Base-by-base conservation (phyloP, 306 rosid species). In the Begonia fuchsioides region DNA sequence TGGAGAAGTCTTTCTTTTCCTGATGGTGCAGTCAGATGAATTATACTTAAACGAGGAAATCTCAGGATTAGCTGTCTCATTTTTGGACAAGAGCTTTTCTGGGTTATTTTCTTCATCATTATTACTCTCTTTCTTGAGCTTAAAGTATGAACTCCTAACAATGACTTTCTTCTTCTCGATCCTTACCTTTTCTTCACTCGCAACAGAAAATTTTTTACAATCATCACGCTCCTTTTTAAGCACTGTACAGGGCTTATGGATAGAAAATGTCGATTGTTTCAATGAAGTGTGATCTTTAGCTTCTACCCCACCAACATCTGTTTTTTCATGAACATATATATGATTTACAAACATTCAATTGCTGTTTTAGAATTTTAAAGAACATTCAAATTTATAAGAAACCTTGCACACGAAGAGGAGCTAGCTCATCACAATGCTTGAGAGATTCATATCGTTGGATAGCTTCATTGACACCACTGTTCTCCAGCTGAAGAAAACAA, bases 191-290 rank as follows among this genome's bases (percentile, higher is more conserved):
- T 65, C 71, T 58, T 77, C 83, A 43, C 19, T 18, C n/a, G 51
- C 39, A 47, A 57, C 72, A 32, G 70, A 58, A 47, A 60, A 50
- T 55, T 52, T 60, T 20, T 56, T 58, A 39, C 38, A 56, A 44
- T 72, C 83, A 44, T 72, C 83, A 13, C 53, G 64, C 54, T 61
- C 81, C 81, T 56, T 75, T 15, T 62, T 76, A 66, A 69, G 70
- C 44, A 68, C 71, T 55, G 66, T 49, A 66, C 96, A 90, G 50
- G 83, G 94, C 66, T 76, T 85, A 69, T 77, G 96, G 65, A 90
- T 69, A 54, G 85, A 63, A 65, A 65, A 70, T 52, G 62, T 66
- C 51, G 80, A 69, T 40, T 77, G 79, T 55, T 32, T 77, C 54
- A 84, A 66, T 63, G 58, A 63, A 59, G 67, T 68, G 53, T 68